Conservation (phyloP, 1,284 basidiomycete genomes). For the Heterobasidion occidentale region DNA sequence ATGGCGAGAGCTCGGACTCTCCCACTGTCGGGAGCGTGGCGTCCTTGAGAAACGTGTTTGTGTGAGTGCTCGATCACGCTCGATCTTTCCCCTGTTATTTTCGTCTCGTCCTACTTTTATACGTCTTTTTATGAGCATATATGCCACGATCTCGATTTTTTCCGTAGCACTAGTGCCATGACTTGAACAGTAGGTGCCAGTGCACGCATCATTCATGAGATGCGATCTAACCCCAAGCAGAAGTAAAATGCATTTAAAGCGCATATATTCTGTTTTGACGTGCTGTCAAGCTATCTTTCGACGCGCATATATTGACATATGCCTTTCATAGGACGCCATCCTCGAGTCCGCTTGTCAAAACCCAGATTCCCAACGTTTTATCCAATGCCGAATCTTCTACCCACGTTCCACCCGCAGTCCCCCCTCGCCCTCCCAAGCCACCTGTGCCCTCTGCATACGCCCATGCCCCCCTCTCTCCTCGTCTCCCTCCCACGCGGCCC, state of each 20-base stretch:
- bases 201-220: no score
- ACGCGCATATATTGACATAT: background rate
- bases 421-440: conserved; percentile 1
- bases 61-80: conserved; percentile 33
- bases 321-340: background rate
- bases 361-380: background rate
- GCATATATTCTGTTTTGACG: background rate
- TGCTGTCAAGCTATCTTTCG: background rate
- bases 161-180: background rate
- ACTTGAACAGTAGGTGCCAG: no score
- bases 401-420: conserved; percentile 1
- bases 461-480: conserved; percentile 6
- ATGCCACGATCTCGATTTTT: background rate
- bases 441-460: conserved; percentile 14
- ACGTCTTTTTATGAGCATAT: background rate
- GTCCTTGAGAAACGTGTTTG: conserved; percentile 38
- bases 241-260: no score
- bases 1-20: conserved; percentile 8
- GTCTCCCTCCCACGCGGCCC: conserved; percentile 1
- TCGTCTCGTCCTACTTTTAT: conserved; percentile 2
- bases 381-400: background rate
- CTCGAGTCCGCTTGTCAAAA: background rate
- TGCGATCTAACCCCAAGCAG: no score
- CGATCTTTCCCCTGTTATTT: conserved; percentile 3
- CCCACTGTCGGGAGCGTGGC: conserved; percentile 25